Evolutionary conservation across 2,329 filamentous ascomycete species (phyloP).

Genomic region (Penicillium sp.): DNA sequence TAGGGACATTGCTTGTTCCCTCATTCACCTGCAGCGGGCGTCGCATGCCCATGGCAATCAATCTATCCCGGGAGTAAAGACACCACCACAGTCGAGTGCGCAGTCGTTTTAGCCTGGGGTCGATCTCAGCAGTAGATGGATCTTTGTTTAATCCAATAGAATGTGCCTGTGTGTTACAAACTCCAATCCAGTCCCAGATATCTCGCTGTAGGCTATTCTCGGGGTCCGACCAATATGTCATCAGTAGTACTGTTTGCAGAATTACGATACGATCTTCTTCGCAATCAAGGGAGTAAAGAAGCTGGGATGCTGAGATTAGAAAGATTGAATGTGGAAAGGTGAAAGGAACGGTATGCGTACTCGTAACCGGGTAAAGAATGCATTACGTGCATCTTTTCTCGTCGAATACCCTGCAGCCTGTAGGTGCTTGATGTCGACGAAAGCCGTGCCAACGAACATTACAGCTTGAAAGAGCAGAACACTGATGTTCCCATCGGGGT

Average conservation of each 20-base stretch:
- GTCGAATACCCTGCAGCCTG: conserved; percentile 71
- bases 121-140: conserved; percentile 60
- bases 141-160: conserved; percentile 85
- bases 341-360: conserved; percentile 46
- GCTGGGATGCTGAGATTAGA: conserved; percentile 44
- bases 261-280: conserved; percentile 81
- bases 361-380: conserved; percentile 80
- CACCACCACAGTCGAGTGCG: conserved; percentile 96
- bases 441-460: conserved; percentile 85
- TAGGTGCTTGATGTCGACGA: conserved; percentile 73
- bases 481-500: conserved; percentile 71
- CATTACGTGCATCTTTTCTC: conserved; percentile 75
- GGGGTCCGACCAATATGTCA: conserved; percentile 94
- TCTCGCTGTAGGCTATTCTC: conserved; percentile 84
- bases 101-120: conserved; percentile 65
- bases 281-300: conserved; percentile 88
- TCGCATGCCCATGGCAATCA: conserved; percentile 86
- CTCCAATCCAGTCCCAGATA: conserved; percentile 93
- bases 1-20: conserved; percentile 87
- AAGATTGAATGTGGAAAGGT: conserved; percentile 5
- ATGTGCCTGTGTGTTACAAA: conserved; percentile 82
- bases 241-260: conserved; percentile 78
- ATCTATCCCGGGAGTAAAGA: conserved; percentile 84
- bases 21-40: conserved; percentile 85
- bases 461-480: conserved; percentile 87